Evolutionary conservation across 441 rosid species (phyloP), one percentile per base, ranked within the genome.

Genomic region (Populus hybrid): DNA sequence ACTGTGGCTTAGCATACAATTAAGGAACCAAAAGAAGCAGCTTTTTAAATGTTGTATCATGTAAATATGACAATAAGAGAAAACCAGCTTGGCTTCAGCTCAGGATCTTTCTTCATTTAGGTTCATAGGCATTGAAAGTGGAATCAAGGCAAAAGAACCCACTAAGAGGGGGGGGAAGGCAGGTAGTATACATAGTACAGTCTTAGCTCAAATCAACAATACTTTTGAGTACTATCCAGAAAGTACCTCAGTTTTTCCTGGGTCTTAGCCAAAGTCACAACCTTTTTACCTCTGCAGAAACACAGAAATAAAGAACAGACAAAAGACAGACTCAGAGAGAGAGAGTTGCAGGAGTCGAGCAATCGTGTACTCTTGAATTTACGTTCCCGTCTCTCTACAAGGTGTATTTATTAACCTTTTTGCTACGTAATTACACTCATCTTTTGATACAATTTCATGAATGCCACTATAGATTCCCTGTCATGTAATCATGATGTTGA

Each of bases 241-340:
- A 69, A 76, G 73, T 56, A 76, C 79, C 59, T 69, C 26, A 18
- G 18, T 6, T 16, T 36, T 59, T 21, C 28, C 74, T 69, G 68
- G 68, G 74, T 66, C 28, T 69, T 53, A 56, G 68, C 74, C 38
- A 33, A 68, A 53, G 56, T 21, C 31, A 29, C 50, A 38, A 35
- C 16, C 20, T 29, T 11, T 11, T 20, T 63, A 23, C 42, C n/a
- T 45, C 36, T 59, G 50, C 9, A 65, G 31, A 73, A 73, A 56
- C 79, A 65, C 82, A 65, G 79, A 79, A 82, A 74, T 26, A 73
- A 71, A 71, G 67, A 42, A 12, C 9, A 36, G 6, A 74, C 18
- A 28, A 35, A n/a, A 21, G 10, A 78, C 71, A 70, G 40, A 3
- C 56, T 12, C n/a, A 2, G 21, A 35, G 20, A 40, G 40, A 50